These are phyloP conservation scores for Lagerstroemia fauriei DNA, from an alignment of 441 rosid species.

Conservation along the genomic window DNA sequence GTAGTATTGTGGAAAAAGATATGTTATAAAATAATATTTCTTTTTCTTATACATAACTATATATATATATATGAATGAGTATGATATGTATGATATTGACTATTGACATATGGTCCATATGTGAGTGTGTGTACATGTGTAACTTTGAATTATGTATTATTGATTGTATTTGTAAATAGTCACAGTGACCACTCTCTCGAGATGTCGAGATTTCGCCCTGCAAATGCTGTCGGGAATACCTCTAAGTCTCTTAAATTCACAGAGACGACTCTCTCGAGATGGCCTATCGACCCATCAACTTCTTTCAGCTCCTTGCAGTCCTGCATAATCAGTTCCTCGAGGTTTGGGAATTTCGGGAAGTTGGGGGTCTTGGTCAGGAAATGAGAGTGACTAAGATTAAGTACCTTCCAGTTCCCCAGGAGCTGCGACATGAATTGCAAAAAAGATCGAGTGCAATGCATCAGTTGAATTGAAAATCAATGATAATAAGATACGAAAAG, in stretches of 20 bases:
- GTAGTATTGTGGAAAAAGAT: no score
- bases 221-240: not conserved
- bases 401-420: conserved; percentile 33
- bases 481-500: not conserved
- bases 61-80: no score
- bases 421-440: conserved; percentile 21
- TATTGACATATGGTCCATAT: no score
- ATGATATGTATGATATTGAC: no score
- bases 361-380: conserved; percentile 32
- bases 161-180: no score
- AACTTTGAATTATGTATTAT: no score
- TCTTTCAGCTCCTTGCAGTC: conserved; percentile 26
- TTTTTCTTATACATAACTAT: no score
- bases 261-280: not conserved
- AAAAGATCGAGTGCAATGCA: not conserved
- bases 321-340: conserved; percentile 35
- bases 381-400: conserved; percentile 13
- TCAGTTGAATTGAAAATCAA: not conserved
- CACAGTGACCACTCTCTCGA: no score
- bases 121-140: no score
- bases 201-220: not conserved
- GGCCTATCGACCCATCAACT: conserved; percentile 26
- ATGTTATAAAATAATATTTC: no score
- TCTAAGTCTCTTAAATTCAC: not conserved
- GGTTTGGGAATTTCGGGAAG: conserved; percentile 24